Percentiles rank a stretch among this genome's conserved stretches.
phyloP scores from a whole-genome alignment of 345 rosid species.

The Sonneratia alba region DNA sequence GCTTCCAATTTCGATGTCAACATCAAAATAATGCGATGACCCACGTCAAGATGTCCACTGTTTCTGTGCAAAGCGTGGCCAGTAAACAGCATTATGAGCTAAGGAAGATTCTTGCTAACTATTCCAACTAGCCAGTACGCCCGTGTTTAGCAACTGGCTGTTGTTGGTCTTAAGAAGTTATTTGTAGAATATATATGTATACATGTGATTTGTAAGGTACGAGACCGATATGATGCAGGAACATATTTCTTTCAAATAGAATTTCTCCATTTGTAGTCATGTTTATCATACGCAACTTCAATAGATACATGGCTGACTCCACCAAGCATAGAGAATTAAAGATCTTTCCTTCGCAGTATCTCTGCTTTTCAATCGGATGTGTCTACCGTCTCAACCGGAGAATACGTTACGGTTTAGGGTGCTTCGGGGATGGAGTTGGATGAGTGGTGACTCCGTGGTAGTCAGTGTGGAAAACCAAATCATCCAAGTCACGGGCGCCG shows the following conservation, averaged over 20 bases:
- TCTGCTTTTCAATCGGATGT: not conserved
- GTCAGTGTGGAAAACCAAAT: slow-evolving; percentile 32
- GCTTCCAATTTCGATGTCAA: not conserved
- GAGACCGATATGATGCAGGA: too few species aligned
- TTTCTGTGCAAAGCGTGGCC: not conserved
- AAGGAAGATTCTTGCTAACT: too few species aligned
- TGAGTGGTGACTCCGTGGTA: slow-evolving; percentile 56
- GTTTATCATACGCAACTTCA: too few species aligned
- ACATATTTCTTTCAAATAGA: too few species aligned
- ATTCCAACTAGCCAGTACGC: too few species aligned
- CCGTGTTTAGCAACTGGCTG: too few species aligned
- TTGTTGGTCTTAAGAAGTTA: too few species aligned
- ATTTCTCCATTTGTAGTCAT: too few species aligned
- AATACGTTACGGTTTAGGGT: slow-evolving; percentile 28
- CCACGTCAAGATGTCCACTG: not conserved
- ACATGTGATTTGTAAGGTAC: too few species aligned
- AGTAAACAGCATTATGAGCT: not conserved
- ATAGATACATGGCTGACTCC: too few species aligned
- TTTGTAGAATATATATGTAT: too few species aligned
- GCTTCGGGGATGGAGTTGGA: slow-evolving; percentile 50
- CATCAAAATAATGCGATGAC: not conserved
- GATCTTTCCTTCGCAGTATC: not conserved
- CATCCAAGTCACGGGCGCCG: slow-evolving; percentile 8
- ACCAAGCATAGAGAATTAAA: too few species aligned
- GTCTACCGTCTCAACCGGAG: not conserved